Evolutionary conservation across 305 asterid genomes (phyloP).

Genomic region (Fraxinus albicans): DNA sequence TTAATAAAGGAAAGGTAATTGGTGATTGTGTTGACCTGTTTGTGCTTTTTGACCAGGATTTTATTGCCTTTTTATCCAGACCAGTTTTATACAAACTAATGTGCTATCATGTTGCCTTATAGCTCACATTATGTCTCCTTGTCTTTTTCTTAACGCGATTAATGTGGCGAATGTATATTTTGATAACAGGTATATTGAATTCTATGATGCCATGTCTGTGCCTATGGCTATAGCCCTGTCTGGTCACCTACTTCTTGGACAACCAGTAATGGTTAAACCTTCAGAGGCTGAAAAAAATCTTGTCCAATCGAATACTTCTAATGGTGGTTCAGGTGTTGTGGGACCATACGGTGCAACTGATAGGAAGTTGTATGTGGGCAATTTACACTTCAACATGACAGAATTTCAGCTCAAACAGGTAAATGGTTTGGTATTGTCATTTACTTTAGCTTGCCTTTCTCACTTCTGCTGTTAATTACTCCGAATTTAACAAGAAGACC

Average conservation of each 20-base stretch:
- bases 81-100: not conserved
- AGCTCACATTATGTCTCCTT: not conserved
- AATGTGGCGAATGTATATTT: not conserved
- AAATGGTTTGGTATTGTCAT: conserved; percentile 4
- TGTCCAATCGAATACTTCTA: conserved; percentile 76
- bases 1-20: not conserved
- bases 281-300: conserved; percentile 99
- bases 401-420: conserved; percentile 95
- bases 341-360: conserved; percentile 95
- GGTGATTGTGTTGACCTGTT: not conserved
- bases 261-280: conserved; percentile 97
- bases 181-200: conserved; percentile 83
- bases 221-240: conserved; percentile 97
- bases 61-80: not conserved
- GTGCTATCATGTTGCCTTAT: not conserved
- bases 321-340: conserved; percentile 65
- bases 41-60: not conserved
- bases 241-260: conserved; percentile 90
- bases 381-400: conserved; percentile 92
- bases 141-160: not conserved
- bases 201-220: conserved; percentile 92
- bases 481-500: not conserved
- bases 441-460: not conserved
- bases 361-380: conserved; percentile 89
- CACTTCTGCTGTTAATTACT: not conserved